Evolutionary conservation across 1,284 basidiomycete species (phyloP), one percentile per base, ranked within the genome.

Genomic region (Puccinia hordei): DNA sequence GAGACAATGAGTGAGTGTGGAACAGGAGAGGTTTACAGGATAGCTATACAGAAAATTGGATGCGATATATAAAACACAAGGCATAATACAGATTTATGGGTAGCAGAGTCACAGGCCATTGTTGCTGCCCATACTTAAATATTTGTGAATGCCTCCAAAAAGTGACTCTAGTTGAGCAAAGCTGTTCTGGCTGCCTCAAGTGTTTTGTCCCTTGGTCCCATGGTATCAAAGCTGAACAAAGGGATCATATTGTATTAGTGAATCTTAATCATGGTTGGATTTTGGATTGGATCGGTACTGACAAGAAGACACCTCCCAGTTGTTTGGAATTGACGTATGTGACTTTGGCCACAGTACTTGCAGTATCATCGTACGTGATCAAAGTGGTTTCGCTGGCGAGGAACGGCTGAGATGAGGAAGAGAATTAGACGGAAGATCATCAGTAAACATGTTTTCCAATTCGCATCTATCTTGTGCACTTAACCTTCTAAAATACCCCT

Each of bases 221-320:
- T 51, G 17, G 53, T 53, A 51, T 73, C 71, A 73, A 73, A 73
- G 30, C 71, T 73, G 53, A 73, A 15, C 1, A 10, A 22, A 38
- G 51, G 12, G 33, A n/a, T n/a, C n/a, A n/a, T 49, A 19, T 49
- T 17, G 15, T 8, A 17, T 49, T 13, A 73, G 33, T 15, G 46
- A 38, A 44, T 51, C 1, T 51, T 8, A 8, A 13, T 53, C 9
- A 3, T 68, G 38, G n/a, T 51, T 44, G 6, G 35, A 46, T 0
- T 49, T 49, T 49, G 8, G 46, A 13, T 13, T 59, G 38, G n/a
- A 49, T 19, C 4, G 6, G 46, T 24, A 38, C 77, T 80, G 15
- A 80, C 77, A 80, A 80, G 77, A 44, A 72, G 38, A 80, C 49
- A 24, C 77, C 77, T 30, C 68, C 55, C 19, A 72, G 49, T 8